phyloP scores from a whole-genome alignment of 2,329 filamentous ascomycete genomes.

The Penicillium nordicum region DNA sequence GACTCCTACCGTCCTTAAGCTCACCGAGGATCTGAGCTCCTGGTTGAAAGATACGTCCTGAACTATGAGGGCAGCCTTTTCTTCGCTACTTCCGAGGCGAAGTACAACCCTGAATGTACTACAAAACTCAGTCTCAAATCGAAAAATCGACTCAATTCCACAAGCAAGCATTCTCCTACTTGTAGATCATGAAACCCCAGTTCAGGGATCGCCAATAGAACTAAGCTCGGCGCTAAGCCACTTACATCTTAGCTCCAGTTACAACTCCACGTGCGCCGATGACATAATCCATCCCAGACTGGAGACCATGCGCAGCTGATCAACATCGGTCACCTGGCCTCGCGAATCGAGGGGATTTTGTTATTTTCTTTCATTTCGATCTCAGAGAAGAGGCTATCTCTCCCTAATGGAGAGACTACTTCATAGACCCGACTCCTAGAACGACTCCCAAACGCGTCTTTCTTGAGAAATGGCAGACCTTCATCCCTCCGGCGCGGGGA shows the following conservation, averaged over 20 bases:
- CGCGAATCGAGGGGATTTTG: background rate
- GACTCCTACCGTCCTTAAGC: constrained; percentile 28
- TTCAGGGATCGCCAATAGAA: background rate
- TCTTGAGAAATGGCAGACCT: constrained; percentile 23
- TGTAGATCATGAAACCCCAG: background rate
- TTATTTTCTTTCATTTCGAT: background rate
- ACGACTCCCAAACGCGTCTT: background rate
- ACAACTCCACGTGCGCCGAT: background rate
- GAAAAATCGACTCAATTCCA: background rate
- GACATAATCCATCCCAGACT: background rate
- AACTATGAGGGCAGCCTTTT: background rate
- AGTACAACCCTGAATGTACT: background rate
- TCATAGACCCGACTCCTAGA: background rate
- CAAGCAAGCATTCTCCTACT: background rate
- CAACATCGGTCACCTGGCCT: constrained; percentile 5
- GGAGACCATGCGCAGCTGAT: background rate
- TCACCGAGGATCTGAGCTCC: background rate
- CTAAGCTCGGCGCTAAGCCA: constrained; percentile 1
- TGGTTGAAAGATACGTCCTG: background rate
- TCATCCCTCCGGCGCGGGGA: constrained; percentile 25
- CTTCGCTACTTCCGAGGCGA: background rate
- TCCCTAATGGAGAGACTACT: background rate
- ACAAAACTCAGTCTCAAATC: background rate
- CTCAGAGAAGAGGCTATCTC: background rate
- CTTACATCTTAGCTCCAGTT: background rate